These are phyloP conservation scores for Jamesozyma hellenica DNA, from an alignment of 805 yeast genomes.

Conservation along the genomic window DNA sequence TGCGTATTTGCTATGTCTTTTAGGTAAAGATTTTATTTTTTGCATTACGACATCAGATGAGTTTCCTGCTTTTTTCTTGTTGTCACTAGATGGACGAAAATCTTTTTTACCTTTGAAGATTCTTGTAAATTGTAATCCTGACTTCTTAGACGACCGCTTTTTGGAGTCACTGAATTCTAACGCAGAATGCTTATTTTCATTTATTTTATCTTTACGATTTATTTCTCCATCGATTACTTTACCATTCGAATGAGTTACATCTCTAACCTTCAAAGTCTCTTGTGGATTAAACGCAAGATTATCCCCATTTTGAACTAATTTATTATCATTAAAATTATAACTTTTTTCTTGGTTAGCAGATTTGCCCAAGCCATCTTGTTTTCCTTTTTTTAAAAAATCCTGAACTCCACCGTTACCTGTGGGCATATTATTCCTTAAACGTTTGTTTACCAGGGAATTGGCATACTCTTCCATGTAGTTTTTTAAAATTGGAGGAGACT, in stretches of 20 bases:
- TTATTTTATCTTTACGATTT: neutral
- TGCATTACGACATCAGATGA: neutral
- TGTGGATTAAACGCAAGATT: constrained; percentile 1
- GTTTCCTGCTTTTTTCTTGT: neutral
- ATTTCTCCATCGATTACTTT: neutral
- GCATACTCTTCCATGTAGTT: constrained; percentile 14
- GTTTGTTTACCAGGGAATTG: constrained; percentile 1
- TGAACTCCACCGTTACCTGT: neutral
- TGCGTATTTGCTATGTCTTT: constrained; percentile 11
- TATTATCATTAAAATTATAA: neutral
- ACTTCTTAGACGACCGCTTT: constrained; percentile 8
- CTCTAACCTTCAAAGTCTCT: neutral
- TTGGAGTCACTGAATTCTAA: constrained; percentile 6
- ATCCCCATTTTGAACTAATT: constrained; percentile 1
- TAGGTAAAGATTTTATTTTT: neutral
- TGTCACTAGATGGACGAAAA: neutral
- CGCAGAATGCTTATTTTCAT: too few relatives aligned
- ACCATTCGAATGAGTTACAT: too few relatives aligned
- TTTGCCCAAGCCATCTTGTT: neutral
- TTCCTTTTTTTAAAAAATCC: constrained; percentile 1
- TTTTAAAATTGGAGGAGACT: constrained; percentile 26
- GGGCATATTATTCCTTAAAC: constrained; percentile 2
- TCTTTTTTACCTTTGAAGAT: constrained; percentile 19
- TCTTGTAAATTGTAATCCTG: constrained; percentile 16
- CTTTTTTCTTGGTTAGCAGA: constrained; percentile 2